These are phyloP conservation scores for Aspergillus biplanus DNA, from an alignment of 495 filamentous ascomycete species.

Conservation along the genomic window DNA sequence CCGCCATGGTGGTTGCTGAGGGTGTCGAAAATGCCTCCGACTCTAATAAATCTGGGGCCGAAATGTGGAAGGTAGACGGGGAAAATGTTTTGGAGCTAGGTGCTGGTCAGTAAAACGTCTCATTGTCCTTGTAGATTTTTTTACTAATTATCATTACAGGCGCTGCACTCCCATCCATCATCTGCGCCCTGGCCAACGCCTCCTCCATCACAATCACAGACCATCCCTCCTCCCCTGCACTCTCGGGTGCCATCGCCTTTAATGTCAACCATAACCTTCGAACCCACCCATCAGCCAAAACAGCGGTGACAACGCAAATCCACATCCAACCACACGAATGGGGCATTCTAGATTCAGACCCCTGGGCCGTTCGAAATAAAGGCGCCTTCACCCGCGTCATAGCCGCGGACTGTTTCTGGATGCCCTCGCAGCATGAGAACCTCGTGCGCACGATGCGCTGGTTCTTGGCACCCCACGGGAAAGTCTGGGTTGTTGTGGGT, in stretches of 20 bases:
- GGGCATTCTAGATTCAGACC: slow-evolving; percentile 60
- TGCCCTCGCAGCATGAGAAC: slow-evolving; percentile 75
- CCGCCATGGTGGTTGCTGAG: slow-evolving; percentile 73
- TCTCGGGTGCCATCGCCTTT: slow-evolving; percentile 60
- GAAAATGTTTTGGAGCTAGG: slow-evolving; percentile 40
- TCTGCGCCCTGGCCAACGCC: slow-evolving; percentile 67
- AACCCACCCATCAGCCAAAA: slow-evolving; percentile 1
- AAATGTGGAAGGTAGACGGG: slow-evolving; percentile 54
- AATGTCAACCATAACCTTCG: slow-evolving; percentile 65
- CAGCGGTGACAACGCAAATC: slow-evolving; percentile 25
- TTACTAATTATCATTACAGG: slow-evolving; percentile 47
- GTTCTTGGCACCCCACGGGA: slow-evolving; percentile 65
- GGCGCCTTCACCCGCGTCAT: slow-evolving; percentile 69
- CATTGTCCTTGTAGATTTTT: background rate
- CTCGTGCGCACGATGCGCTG: slow-evolving; percentile 69
- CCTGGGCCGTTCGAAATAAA: slow-evolving; percentile 54
- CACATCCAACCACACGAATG: slow-evolving; percentile 70
- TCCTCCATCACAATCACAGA: slow-evolving; percentile 69
- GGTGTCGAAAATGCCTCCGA: slow-evolving; percentile 54
- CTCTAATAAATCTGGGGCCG: slow-evolving; percentile 15
- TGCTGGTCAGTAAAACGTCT: background rate
- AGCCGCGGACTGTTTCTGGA: slow-evolving; percentile 87
- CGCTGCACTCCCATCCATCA: slow-evolving; percentile 73
- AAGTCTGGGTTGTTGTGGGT: slow-evolving; percentile 70
- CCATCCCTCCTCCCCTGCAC: slow-evolving; percentile 70